A percentile compares a stretch with the other conserved stretches of the same genome.
phyloP scores from a whole-genome alignment of 371 early-diverging fungal species.

The Haplosporangium sp. region DNA sequence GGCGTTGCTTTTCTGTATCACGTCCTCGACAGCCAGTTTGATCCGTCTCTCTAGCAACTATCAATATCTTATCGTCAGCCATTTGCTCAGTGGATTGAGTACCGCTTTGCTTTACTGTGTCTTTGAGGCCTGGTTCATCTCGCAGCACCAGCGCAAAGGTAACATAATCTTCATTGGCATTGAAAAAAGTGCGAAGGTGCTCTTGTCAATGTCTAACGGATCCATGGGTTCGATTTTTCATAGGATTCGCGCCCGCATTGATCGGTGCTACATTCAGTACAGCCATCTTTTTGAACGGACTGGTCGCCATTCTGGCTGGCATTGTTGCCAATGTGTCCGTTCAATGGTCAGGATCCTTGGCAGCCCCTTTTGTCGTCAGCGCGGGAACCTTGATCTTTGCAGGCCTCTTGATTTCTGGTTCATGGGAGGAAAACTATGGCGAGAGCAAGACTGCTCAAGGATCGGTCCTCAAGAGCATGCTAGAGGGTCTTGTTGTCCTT shows the following conservation, averaged over 20 bases:
- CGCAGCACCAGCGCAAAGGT: constrained; percentile 69
- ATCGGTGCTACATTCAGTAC: constrained; percentile 77
- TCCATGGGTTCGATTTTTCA: not conserved
- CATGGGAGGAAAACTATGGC: constrained; percentile 85
- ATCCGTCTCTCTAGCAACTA: constrained; percentile 67
- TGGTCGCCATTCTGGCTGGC: constrained; percentile 81
- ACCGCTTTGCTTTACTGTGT: constrained; percentile 79
- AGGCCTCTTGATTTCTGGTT: constrained; percentile 58
- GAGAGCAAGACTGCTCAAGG: constrained; percentile 47
- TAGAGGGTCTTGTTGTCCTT: constrained; percentile 51
- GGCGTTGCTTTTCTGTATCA: constrained; percentile 72
- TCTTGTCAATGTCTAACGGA: too few relatives aligned
- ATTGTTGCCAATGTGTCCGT: constrained; percentile 72
- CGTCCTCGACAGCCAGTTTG: constrained; percentile 66
- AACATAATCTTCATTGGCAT: not conserved
- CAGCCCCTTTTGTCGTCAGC: constrained; percentile 73
- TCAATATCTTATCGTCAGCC: constrained; percentile 68
- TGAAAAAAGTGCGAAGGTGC: too few relatives aligned
- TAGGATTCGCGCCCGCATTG: constrained; percentile 67
- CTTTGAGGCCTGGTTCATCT: constrained; percentile 87
- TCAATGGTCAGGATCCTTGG: constrained; percentile 60
- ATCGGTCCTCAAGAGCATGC: constrained; percentile 46
- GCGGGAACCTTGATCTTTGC: constrained; percentile 62
- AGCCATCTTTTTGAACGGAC: constrained; percentile 75
- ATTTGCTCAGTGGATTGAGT: constrained; percentile 74